Evolutionary conservation across 2,329 filamentous ascomycete genomes (phyloP), one percentile per base, ranked within the genome.

Genomic region (Cordyceps farinosa): DNA sequence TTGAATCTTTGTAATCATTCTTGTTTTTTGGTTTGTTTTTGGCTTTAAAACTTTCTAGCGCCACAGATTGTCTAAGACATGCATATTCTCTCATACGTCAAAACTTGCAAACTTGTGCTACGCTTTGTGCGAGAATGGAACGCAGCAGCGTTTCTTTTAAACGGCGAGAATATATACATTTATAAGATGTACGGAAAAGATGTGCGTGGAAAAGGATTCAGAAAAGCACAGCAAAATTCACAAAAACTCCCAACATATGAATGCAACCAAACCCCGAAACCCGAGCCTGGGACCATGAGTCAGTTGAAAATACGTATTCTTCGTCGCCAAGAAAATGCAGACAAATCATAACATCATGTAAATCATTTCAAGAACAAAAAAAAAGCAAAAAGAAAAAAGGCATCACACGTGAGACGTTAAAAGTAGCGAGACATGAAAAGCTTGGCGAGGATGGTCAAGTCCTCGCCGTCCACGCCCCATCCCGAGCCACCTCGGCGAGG

Each of bases 381-480:
- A 17, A n/a, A 3, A 3, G 17, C 22, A 10, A 53, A 5, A 45
- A 48, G 29, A 50, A 48, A 15, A 27, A 50, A 58, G 29, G 2
- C 32, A 13, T 36, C 29, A 36, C 29, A 40, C 29, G 32, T 10
- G 27, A 44, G 29, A 42, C 40, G 30, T 29, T 22, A 22, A 9
- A 5, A 57, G 29, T 13, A 42, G 17, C 3, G 27, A 22, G 8
- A n/a, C 6, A 56, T 22, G 22, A 42, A 44, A 60, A 9, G 27
- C 57, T 52, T 45, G 45, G 36, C 61, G 40, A 61, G 40, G 40
- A 53, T 22, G 40, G 34, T 40, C 47, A 58, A 17, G 61, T 63
- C 61, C 61, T 58, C 30, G 53, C 47, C 53, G 61, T 63, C 47
- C 47, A 63, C 10, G 32, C 48, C 30, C 61, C 61, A 22, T 63